These are phyloP conservation scores for Saccharomycopsis guyanensis DNA, from an alignment of 805 yeast species.

Conservation along the genomic window DNA sequence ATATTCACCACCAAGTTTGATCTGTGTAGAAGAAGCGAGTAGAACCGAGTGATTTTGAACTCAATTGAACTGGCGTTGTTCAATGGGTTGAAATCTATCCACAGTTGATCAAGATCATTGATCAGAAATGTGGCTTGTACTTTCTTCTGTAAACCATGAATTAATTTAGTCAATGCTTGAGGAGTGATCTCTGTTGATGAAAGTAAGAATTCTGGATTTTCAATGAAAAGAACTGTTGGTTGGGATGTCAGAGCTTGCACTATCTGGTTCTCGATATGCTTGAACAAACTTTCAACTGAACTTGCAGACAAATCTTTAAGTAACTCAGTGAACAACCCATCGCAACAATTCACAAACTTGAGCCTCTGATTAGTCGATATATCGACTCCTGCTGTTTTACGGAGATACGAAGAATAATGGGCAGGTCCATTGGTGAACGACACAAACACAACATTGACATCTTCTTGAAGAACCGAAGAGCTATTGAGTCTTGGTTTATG, in stretches of 20 bases:
- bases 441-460: slow-evolving; percentile 4
- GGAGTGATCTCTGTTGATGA: slow-evolving; percentile 8
- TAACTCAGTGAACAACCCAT: slow-evolving; percentile 8
- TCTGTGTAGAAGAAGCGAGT: slow-evolving; percentile 7
- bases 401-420: slow-evolving; percentile 7
- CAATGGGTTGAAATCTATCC: slow-evolving; percentile 11
- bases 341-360: slow-evolving; percentile 17
- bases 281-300: not conserved
- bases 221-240: slow-evolving; percentile 9
- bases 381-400: slow-evolving; percentile 12
- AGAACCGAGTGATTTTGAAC: slow-evolving; percentile 10
- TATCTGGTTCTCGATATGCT: not conserved
- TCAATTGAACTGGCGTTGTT: slow-evolving; percentile 5
- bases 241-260: not conserved
- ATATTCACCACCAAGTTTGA: slow-evolving; percentile 10
- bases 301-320: slow-evolving; percentile 2
- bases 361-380: slow-evolving; percentile 2
- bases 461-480: not conserved
- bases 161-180: slow-evolving; percentile 5
- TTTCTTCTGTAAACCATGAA: slow-evolving; percentile 2
- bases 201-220: slow-evolving; percentile 15
- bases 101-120: slow-evolving; percentile 3
- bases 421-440: slow-evolving; percentile 11
- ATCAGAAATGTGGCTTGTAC: slow-evolving; percentile 4
- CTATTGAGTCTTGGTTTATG: slow-evolving; percentile 12